Evolutionary conservation across 495 filamentous ascomycete genomes (phyloP), one percentile per base, ranked within the genome.

Genomic region (Penicillium diatomitis): DNA sequence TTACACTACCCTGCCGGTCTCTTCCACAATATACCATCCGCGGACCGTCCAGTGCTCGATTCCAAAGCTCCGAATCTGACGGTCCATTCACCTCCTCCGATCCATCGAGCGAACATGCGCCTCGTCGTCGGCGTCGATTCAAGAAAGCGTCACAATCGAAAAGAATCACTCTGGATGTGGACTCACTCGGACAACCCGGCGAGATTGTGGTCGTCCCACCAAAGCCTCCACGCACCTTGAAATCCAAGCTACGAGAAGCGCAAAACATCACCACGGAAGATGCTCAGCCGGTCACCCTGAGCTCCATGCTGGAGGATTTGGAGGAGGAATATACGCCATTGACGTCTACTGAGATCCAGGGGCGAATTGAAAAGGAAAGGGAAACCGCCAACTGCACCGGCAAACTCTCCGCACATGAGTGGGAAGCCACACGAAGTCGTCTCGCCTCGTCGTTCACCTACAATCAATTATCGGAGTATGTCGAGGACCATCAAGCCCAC

Each of bases 181-280:
- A 65, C 32, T 41, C 64, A 2, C 50, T 77, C 6, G 74, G 74
- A 8, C 52, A 69, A 41, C 70, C 68, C 0, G 71, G 61, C 5
- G 57, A 75, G 43, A 67, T 76, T 4, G 57, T 76, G 11, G 55
- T 76, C 32, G 51, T 77, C 12, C 50, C 48, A 9, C 40, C 35
- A 20, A 48, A 52, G 27, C 58, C 53, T 28, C 54, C 56, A 32
- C 45, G 37, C 31, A 48, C 12, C 9, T 37, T 41, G 2, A 12
- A 54, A 8, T 40, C 9, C 27, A 43, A n/a, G 20, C 30, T 11
- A 6, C 39, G 32, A 8, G 32, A 38, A 53, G 45, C 49, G 8
- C 29, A 41, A 41, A 41, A 45, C 4, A 42, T 44, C 6, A 10
- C 34, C 7, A 29, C 20, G 31, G 41, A 56, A 8, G 46, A 43